These are phyloP conservation scores for Heterobasidion irregulare DNA, from an alignment of 1,284 basidiomycete species.

Conservation along the genomic window DNA sequence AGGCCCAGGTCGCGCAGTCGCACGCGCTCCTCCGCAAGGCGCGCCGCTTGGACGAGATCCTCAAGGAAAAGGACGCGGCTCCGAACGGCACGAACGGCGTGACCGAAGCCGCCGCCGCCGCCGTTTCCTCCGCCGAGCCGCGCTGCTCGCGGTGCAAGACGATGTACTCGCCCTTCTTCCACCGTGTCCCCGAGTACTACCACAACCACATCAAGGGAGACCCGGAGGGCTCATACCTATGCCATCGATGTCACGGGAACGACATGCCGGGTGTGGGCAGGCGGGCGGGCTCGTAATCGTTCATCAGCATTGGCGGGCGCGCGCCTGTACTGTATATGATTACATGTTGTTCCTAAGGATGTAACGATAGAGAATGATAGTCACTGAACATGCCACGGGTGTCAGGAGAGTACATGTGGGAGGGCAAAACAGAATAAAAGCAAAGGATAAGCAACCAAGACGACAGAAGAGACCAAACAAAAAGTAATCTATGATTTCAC, in stretches of 20 bases:
- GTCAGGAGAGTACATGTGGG: conserved; percentile 6
- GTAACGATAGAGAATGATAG: conserved; percentile 10
- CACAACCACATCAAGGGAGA: conserved; percentile 8
- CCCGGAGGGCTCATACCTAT: conserved; percentile 29
- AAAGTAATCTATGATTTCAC: conserved; percentile 39
- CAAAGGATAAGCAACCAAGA: neutral
- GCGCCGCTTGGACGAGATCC: conserved; percentile 64
- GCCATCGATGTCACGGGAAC: conserved; percentile 49
- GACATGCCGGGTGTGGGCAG: conserved; percentile 1
- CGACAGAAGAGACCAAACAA: neutral
- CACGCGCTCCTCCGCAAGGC: conserved; percentile 85
- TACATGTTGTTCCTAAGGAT: conserved; percentile 24
- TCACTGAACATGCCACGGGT: conserved; percentile 11
- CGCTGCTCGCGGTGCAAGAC: conserved; percentile 28
- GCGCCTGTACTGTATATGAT: conserved; percentile 16
- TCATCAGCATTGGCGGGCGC: neutral
- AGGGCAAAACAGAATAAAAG: conserved; percentile 7
- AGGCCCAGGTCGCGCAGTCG: conserved; percentile 57
- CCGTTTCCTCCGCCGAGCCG: conserved; percentile 14
- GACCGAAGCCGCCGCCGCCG: neutral
- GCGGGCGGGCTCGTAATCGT: conserved; percentile 1
- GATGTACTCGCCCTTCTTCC: conserved; percentile 32
- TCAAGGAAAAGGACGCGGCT: conserved; percentile 21
- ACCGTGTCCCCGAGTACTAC: conserved; percentile 10
- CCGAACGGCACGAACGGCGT: conserved; percentile 6